phyloP scores from a whole-genome alignment of 768 basidiomycete genomes.

The Lactifluus piperatus region DNA sequence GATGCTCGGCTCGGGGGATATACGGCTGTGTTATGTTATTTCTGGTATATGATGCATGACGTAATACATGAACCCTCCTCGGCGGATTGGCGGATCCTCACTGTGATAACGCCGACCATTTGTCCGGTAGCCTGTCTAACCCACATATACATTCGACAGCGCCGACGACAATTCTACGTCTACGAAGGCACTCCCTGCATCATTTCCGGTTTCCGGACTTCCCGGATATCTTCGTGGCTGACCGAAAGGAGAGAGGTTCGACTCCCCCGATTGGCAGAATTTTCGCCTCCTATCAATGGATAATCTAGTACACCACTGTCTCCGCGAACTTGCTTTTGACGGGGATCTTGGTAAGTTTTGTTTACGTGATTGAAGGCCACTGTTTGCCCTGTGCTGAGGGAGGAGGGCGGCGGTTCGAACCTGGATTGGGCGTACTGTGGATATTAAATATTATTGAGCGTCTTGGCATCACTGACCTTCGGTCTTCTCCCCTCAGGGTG shows the following conservation, averaged over 20 bases:
- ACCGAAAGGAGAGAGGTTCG: constrained; percentile 5
- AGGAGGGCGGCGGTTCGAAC: constrained; percentile 19
- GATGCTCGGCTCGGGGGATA: not conserved
- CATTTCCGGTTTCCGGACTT: no score
- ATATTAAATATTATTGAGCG: not conserved
- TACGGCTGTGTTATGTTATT: not conserved
- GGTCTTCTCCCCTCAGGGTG: constrained; percentile 43
- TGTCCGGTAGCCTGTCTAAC: not conserved
- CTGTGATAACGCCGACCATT: not conserved
- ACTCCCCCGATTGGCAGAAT: constrained; percentile 3
- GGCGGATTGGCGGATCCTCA: not conserved
- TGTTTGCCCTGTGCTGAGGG: not conserved
- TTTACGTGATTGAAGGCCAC: constrained; percentile 3
- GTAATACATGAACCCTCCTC: not conserved
- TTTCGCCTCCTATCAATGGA: constrained; percentile 44
- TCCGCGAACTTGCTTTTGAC: constrained; percentile 83
- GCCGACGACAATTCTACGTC: not conserved
- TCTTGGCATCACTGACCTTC: constrained; percentile 10
- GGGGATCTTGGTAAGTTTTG: constrained; percentile 73
- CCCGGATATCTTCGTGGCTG: not conserved
- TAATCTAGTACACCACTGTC: constrained; percentile 74
- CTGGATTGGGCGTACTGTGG: not conserved
- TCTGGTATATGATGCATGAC: not conserved
- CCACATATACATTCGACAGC: not conserved
- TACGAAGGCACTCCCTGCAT: no score